Conservation (phyloP, 495 filamentous ascomycete genomes). For the Patellaria atrata region DNA sequence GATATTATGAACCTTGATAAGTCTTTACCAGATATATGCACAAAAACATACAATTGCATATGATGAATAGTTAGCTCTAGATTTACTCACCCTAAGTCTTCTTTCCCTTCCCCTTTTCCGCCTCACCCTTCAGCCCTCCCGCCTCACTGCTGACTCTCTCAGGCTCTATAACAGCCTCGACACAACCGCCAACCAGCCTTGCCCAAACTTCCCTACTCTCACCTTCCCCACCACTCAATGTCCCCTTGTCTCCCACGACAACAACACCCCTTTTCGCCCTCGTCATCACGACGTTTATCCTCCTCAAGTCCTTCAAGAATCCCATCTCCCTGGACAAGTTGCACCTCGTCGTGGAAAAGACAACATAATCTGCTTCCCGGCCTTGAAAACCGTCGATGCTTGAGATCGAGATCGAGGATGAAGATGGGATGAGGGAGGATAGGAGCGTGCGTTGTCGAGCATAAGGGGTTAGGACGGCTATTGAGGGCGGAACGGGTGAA, state of each 20-base stretch:
- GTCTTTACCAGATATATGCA: too few species aligned
- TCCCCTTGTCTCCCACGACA: slow-evolving; percentile 31
- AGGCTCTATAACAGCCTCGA: slow-evolving; percentile 3
- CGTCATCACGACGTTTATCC: slow-evolving; percentile 39
- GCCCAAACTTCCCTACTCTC: slow-evolving; percentile 13
- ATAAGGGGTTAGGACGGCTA: slow-evolving; percentile 36
- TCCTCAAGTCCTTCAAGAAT: slow-evolving; percentile 36
- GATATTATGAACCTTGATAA: too few species aligned
- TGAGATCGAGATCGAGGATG: slow-evolving; percentile 26
- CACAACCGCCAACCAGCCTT: slow-evolving; percentile 9
- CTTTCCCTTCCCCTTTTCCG: too few species aligned
- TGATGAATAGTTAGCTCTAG: too few species aligned
- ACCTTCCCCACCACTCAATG: slow-evolving; percentile 20
- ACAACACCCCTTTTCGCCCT: slow-evolving; percentile 32
- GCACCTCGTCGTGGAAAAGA: slow-evolving; percentile 36
- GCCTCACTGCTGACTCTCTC: neutral
- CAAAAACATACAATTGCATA: too few species aligned
- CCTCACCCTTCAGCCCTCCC: neutral
- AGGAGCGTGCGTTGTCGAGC: slow-evolving; percentile 30
- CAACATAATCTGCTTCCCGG: slow-evolving; percentile 36
- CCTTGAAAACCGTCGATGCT: slow-evolving; percentile 41
- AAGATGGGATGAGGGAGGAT: slow-evolving; percentile 17
- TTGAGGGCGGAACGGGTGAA: slow-evolving; percentile 12
- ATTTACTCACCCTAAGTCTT: too few species aligned
- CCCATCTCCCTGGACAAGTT: slow-evolving; percentile 34